Evolutionary conservation across 2,329 filamentous ascomycete species (phyloP).

Genomic region (Juglanconis oblonga): DNA sequence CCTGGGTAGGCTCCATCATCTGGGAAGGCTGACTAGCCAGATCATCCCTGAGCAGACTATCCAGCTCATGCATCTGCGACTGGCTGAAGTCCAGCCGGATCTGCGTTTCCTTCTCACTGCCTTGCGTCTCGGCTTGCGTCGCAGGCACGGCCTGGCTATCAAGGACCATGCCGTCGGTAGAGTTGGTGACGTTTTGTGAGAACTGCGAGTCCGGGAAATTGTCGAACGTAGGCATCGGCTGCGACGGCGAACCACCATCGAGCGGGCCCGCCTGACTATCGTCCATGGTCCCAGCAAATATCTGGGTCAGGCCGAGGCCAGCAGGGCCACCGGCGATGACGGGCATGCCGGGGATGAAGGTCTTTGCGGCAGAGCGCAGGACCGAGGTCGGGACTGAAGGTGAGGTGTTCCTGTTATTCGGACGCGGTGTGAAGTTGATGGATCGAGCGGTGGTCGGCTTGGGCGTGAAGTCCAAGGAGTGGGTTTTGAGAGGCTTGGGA

Average conservation of each 20-base stretch:
- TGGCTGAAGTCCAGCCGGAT: constrained; percentile 58
- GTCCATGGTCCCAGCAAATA: constrained; percentile 87
- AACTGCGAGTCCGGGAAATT: constrained; percentile 59
- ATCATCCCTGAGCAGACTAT: constrained; percentile 49
- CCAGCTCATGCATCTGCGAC: constrained; percentile 57
- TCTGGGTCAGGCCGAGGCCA: constrained; percentile 78
- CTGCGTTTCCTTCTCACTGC: constrained; percentile 16
- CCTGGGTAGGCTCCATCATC: constrained; percentile 74
- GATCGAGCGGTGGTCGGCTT: constrained; percentile 25
- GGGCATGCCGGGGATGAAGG: constrained; percentile 67
- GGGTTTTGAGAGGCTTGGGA: constrained; percentile 43
- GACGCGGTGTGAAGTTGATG: constrained; percentile 27
- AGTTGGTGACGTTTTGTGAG: constrained; percentile 56
- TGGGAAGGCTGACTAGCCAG: constrained; percentile 63
- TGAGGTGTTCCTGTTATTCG: constrained; percentile 40
- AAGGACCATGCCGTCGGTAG: constrained; percentile 48
- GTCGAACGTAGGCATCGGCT: constrained; percentile 56
- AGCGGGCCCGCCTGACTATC: constrained; percentile 45
- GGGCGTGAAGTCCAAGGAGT: constrained; percentile 31
- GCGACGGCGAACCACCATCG: constrained; percentile 37
- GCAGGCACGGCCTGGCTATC: constrained; percentile 39
- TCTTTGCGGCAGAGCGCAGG: constrained; percentile 66
- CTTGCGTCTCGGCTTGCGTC: constrained; percentile 33
- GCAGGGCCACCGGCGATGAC: constrained; percentile 52
- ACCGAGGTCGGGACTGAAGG: constrained; percentile 60